Conservation (phyloP, 129 eudicot species). For the Artemisia annua region DNA sequence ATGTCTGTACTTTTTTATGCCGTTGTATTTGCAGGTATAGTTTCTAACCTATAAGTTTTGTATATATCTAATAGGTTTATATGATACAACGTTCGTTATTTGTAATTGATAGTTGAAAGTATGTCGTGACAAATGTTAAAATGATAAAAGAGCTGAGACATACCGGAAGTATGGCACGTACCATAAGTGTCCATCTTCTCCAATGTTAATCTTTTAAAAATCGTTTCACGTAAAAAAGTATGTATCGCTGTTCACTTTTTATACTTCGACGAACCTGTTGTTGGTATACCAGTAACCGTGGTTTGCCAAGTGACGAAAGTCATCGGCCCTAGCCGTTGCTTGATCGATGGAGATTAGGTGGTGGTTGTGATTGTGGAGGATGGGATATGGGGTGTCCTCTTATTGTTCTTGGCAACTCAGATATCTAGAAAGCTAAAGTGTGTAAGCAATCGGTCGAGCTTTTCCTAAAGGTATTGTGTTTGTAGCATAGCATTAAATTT, state of each 20-base stretch:
- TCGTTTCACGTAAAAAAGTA: no score
- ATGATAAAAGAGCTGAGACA: no score
- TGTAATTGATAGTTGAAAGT: no score
- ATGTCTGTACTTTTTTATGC: background rate
- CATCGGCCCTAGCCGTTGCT: constrained; percentile 75
- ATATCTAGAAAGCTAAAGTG: constrained; percentile 36
- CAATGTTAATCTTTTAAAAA: no score
- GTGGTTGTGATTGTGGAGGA: constrained; percentile 96
- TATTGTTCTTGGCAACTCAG: constrained; percentile 54
- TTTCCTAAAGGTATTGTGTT: constrained; percentile 55
- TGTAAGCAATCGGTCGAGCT: constrained; percentile 51
- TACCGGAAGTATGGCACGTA: no score
- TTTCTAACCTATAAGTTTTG: background rate
- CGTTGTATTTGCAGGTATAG: background rate
- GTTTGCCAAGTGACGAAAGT: constrained; percentile 59
- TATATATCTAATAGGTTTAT: background rate
- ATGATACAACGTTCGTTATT: no score
- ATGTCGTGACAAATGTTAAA: no score
- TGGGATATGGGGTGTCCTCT: constrained; percentile 98
- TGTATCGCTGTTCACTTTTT: no score
- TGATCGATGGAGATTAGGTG: constrained; percentile 80
- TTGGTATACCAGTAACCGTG: constrained; percentile 48
- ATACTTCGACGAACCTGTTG: no score
- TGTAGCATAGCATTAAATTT: background rate
- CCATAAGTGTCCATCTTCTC: no score